These are phyloP conservation scores for Capronia epimyces DNA, from an alignment of 2,329 filamentous ascomycete species.

Conservation along the genomic window DNA sequence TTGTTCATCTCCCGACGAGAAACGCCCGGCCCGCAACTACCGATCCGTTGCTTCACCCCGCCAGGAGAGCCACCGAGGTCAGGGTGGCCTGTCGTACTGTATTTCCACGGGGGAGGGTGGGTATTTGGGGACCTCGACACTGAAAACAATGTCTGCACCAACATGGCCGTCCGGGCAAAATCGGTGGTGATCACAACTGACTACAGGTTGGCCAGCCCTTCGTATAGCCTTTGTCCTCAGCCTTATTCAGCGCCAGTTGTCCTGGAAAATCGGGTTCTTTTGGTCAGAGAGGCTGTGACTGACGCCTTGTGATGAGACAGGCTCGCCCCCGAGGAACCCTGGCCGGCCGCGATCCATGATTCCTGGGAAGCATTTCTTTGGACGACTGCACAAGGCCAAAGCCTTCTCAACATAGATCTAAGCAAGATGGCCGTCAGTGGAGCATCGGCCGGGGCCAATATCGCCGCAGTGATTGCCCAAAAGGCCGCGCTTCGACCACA, in stretches of 20 bases:
- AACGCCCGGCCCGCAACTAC: slow-evolving; percentile 46
- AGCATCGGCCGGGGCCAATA: slow-evolving; percentile 50
- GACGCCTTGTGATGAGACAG: slow-evolving; percentile 31
- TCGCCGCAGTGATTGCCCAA: slow-evolving; percentile 51
- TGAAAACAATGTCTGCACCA: slow-evolving; percentile 54
- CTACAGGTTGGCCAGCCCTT: slow-evolving; percentile 22
- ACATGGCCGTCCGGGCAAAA: slow-evolving; percentile 47
- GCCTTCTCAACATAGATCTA: slow-evolving; percentile 38
- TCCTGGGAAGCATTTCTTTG: slow-evolving; percentile 53
- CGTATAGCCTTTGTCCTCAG: background rate
- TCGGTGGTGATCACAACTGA: slow-evolving; percentile 43
- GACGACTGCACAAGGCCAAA: slow-evolving; percentile 29
- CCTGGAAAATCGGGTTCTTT: background rate
- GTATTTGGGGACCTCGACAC: slow-evolving; percentile 54
- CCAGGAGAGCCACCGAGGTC: slow-evolving; percentile 32
- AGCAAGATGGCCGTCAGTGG: slow-evolving; percentile 46
- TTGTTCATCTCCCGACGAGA: slow-evolving; percentile 41
- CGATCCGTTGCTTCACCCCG: slow-evolving; percentile 50
- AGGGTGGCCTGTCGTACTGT: slow-evolving; percentile 54
- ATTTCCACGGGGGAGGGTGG: slow-evolving; percentile 57
- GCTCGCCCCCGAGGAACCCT: slow-evolving; percentile 54
- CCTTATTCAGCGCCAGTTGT: background rate
- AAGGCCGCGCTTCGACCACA: slow-evolving; percentile 38
- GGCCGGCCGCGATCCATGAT: slow-evolving; percentile 54
- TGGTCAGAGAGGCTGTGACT: slow-evolving; percentile 2